A percentile compares a stretch with the other conserved stretches of the same genome.
phyloP scores from a whole-genome alignment of 1,284 basidiomycete genomes.

The Apiotrichum siamense region DNA sequence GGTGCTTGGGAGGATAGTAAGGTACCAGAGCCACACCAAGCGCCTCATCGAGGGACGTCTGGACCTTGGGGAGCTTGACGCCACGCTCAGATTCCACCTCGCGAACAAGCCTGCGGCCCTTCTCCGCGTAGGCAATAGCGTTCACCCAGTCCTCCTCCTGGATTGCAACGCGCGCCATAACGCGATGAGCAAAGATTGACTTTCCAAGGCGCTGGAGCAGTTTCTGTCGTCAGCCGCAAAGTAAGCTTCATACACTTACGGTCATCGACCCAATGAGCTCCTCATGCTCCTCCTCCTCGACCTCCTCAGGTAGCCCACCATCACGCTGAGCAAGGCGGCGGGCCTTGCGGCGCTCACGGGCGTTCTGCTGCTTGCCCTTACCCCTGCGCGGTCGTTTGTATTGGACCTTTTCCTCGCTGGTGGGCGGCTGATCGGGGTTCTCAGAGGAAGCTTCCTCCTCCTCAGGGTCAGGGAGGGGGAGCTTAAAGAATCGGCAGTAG shows the following conservation, averaged over 20 bases:
- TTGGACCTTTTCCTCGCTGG: slow-evolving; percentile 14
- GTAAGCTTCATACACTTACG: slow-evolving; percentile 5
- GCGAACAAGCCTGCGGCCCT: slow-evolving; percentile 58
- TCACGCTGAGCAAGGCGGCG: slow-evolving; percentile 27
- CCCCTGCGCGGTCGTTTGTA: slow-evolving; percentile 18
- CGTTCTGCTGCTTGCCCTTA: slow-evolving; percentile 22
- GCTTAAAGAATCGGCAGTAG: slow-evolving; percentile 62
- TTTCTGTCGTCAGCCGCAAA: slow-evolving; percentile 20
- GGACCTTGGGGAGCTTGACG: slow-evolving; percentile 41
- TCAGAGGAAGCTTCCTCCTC: slow-evolving; percentile 40
- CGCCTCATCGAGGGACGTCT: slow-evolving; percentile 36
- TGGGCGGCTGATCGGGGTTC: slow-evolving; percentile 28
- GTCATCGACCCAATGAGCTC: slow-evolving; percentile 39
- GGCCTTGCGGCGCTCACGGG: slow-evolving; percentile 30
- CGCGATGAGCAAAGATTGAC: slow-evolving; percentile 66
- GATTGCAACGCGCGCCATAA: slow-evolving; percentile 67
- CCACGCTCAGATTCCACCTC: slow-evolving; percentile 60
- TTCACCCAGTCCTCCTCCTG: slow-evolving; percentile 71
- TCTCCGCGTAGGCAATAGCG: slow-evolving; percentile 64
- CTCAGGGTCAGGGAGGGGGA: slow-evolving; percentile 51
- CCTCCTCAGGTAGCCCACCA: slow-evolving; percentile 33
- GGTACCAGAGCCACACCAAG: slow-evolving; percentile 64
- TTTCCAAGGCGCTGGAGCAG: slow-evolving; percentile 48
- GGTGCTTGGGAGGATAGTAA: slow-evolving; percentile 83
- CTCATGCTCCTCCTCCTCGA: slow-evolving; percentile 41